Percentiles rank a stretch among this genome's conserved stretches.
Conservation (phyloP, 805 yeast genomes). For the Cyberlindnera subsufficiens region DNA sequence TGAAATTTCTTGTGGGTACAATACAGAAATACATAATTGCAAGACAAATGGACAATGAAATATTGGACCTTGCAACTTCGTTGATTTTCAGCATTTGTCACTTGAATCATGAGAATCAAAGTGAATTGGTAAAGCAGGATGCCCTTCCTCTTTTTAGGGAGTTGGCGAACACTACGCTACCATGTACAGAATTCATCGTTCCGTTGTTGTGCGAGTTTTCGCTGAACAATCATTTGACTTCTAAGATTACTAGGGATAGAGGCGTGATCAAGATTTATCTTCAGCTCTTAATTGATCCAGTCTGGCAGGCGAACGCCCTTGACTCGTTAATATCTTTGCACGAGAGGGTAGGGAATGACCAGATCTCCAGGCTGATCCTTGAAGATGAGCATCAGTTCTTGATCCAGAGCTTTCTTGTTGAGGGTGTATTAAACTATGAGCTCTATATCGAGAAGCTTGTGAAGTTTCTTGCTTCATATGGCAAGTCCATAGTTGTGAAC, state of each 20-base stretch:
- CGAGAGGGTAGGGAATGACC: conserved; percentile 30
- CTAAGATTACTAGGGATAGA: conserved; percentile 22
- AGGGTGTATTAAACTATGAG: conserved; percentile 37
- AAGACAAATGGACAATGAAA: conserved; percentile 25
- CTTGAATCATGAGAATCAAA: conserved; percentile 35
- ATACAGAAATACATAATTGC: conserved; percentile 4
- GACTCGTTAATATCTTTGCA: conserved; percentile 41
- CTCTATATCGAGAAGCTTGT: conserved; percentile 35
- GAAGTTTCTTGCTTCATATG: conserved; percentile 22
- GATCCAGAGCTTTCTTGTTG: conserved; percentile 33
- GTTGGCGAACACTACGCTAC: conserved; percentile 32
- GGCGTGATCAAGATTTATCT: conserved; percentile 28
- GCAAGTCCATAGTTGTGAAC: conserved; percentile 14
- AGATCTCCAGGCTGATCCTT: conserved; percentile 23
- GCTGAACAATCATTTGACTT: conserved; percentile 31
- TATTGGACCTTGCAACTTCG: conserved; percentile 36
- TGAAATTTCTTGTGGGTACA: conserved; percentile 34
- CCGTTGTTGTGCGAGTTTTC: conserved; percentile 45
- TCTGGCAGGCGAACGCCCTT: conserved; percentile 48
- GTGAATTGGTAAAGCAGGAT: conserved; percentile 34
- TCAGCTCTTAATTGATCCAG: conserved; percentile 37
- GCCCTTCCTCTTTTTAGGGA: conserved; percentile 33
- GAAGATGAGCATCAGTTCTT: conserved; percentile 28
- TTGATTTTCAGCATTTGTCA: conserved; percentile 41
- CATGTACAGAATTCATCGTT: conserved; percentile 40